phyloP scores from a whole-genome alignment of 495 filamentous ascomycete genomes.

The Polyplosphaeria fusca region DNA sequence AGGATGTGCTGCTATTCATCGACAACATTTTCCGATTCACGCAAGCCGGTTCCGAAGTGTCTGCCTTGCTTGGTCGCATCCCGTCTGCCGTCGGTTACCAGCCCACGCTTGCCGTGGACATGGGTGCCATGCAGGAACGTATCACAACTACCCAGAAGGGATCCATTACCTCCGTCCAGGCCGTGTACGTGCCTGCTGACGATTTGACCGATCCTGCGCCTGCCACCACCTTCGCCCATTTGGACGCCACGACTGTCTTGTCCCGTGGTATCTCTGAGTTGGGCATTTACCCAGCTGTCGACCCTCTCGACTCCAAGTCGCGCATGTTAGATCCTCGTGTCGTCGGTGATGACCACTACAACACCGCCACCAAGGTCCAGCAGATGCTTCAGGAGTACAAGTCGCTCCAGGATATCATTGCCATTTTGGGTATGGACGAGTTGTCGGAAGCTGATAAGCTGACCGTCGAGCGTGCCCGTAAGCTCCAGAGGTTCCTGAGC shows the following conservation, averaged over 20 bases:
- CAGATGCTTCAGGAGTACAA: conserved; percentile 99
- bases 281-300: conserved; percentile 99
- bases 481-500: conserved; percentile 98
- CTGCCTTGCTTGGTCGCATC: conserved; percentile 98
- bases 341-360: conserved; percentile 96
- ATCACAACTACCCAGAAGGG: conserved; percentile 99
- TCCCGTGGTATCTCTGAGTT: conserved; percentile 99
- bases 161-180: conserved; percentile 99
- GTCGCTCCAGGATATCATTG: conserved; percentile 99
- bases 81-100: conserved; percentile 99
- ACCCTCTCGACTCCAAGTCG: conserved; percentile 98
- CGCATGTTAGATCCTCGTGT: conserved; percentile 99
- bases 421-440: conserved; percentile 99
- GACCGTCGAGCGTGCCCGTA: conserved; percentile 99
- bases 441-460: conserved; percentile 98
- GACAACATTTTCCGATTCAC: conserved; percentile 99
- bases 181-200: conserved; percentile 99
- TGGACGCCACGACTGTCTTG: conserved; percentile 99
- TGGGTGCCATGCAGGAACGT: conserved; percentile 99
- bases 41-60: conserved; percentile 99
- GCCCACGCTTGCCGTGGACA: conserved; percentile 98
- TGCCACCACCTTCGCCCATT: conserved; percentile 98
- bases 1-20: conserved; percentile 99
- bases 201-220: conserved; percentile 99
- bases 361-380: conserved; percentile 89